These are phyloP conservation scores for Phialophora expanda DNA, from an alignment of 2,329 filamentous ascomycete genomes.

Conservation along the genomic window DNA sequence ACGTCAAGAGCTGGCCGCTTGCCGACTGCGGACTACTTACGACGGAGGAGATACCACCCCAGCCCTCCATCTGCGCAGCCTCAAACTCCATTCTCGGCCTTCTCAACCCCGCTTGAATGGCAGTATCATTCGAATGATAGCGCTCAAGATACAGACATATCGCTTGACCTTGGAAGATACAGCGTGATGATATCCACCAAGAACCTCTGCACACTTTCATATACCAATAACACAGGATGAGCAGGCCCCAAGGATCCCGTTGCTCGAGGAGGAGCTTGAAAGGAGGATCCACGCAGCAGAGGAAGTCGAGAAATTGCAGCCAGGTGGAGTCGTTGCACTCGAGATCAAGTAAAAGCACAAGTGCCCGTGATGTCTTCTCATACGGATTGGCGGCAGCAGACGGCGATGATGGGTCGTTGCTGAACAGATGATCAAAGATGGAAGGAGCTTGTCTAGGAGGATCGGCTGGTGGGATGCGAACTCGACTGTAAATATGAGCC, in stretches of 20 bases:
- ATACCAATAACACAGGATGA: slow-evolving; percentile 65
- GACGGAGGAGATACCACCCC: slow-evolving; percentile 19
- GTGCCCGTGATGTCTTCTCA: slow-evolving; percentile 46
- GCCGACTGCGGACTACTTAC: neutral
- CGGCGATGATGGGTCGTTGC: neutral
- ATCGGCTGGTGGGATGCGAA: neutral
- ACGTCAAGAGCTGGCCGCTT: neutral
- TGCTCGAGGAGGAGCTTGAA: slow-evolving; percentile 54
- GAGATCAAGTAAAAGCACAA: slow-evolving; percentile 44
- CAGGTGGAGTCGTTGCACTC: slow-evolving; percentile 50
- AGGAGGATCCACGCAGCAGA: slow-evolving; percentile 52
- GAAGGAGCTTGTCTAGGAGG: slow-evolving; percentile 3
- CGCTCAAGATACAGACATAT: slow-evolving; percentile 54
- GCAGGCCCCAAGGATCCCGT: slow-evolving; percentile 60
- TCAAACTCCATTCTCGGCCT: slow-evolving; percentile 24
- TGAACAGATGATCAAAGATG: slow-evolving; percentile 32
- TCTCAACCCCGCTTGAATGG: slow-evolving; percentile 16
- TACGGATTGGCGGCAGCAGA: slow-evolving; percentile 42
- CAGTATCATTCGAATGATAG: slow-evolving; percentile 35
- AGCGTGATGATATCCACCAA: slow-evolving; percentile 59
- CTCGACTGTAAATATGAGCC: slow-evolving; percentile 3
- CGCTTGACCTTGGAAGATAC: slow-evolving; percentile 56
- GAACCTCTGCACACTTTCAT: slow-evolving; percentile 50
- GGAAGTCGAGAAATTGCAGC: slow-evolving; percentile 55
- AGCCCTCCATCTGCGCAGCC: slow-evolving; percentile 24